phyloP scores from a whole-genome alignment of 164 flowering plant species.

The Annona squamosa region DNA sequence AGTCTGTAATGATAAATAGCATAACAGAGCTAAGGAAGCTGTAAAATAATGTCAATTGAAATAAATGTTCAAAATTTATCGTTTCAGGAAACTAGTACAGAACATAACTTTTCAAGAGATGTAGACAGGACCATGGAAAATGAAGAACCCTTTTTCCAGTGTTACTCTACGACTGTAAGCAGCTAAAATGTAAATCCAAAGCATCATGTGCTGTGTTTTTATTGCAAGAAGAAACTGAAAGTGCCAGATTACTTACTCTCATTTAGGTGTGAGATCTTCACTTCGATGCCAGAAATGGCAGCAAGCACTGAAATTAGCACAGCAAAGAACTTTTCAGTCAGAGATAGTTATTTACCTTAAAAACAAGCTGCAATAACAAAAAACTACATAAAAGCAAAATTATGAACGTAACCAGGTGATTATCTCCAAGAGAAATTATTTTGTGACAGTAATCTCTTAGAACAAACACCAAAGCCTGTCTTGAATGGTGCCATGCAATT shows the following conservation, averaged over 20 bases:
- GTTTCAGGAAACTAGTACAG: background rate
- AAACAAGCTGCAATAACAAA: background rate
- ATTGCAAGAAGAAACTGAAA: background rate
- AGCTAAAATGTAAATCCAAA: background rate
- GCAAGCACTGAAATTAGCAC: slow-evolving; percentile 34
- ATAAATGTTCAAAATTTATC: background rate
- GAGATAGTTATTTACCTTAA: background rate
- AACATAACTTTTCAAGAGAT: background rate
- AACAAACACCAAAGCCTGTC: background rate
- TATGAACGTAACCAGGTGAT: background rate
- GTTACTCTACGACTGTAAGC: background rate
- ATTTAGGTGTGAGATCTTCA: slow-evolving; percentile 29
- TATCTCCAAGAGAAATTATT: background rate
- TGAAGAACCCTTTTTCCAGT: background rate
- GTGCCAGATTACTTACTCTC: slow-evolving; percentile 31
- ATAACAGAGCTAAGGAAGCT: background rate
- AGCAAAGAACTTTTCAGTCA: slow-evolving; percentile 7
- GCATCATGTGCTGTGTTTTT: background rate
- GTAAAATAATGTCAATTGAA: background rate
- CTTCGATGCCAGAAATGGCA: slow-evolving; percentile 41
- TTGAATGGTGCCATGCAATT: background rate
- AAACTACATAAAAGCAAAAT: background rate
- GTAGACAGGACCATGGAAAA: background rate
- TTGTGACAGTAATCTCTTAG: background rate
- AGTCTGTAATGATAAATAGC: background rate